A percentile compares a stretch with the other conserved stretches of the same genome.
Evolutionary conservation across 2,329 filamentous ascomycete species (phyloP).

Genomic region (Alternaria rosae): DNA sequence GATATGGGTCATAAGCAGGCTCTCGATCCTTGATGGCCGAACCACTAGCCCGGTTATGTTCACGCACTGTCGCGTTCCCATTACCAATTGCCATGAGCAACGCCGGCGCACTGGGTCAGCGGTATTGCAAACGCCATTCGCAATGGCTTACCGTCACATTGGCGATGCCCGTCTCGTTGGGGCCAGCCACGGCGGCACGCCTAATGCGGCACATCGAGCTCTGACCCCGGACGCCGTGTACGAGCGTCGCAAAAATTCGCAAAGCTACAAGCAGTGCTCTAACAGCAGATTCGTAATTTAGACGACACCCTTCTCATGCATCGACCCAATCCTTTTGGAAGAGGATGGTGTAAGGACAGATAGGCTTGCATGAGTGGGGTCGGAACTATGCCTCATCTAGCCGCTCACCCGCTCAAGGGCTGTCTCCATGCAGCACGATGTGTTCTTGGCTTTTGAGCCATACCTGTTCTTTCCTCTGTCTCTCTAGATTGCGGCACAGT

Average conservation of each 20-base stretch:
- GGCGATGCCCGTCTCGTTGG: neutral
- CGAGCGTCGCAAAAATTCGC: neutral
- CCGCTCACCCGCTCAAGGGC: neutral
- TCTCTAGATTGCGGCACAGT: neutral
- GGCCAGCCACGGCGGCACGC: neutral
- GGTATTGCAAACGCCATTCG: neutral
- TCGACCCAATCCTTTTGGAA: neutral
- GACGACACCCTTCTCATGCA: neutral
- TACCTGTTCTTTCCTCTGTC: neutral
- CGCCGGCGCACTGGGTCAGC: neutral
- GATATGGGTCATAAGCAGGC: neutral
- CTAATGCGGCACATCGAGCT: neutral
- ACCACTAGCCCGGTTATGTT: neutral
- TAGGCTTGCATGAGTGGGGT: neutral
- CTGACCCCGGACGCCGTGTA: neutral
- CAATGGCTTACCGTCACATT: neutral
- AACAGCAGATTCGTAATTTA: neutral
- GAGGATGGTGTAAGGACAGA: neutral
- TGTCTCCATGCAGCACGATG: neutral
- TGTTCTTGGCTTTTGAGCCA: neutral
- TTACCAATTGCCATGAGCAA: neutral
- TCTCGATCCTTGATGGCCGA: neutral
- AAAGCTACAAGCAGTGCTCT: neutral
- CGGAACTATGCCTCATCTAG: neutral
- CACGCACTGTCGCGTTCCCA: neutral